phyloP scores from a whole-genome alignment of 2,329 filamentous ascomycete species.

The Hypomyces perniciosus region DNA sequence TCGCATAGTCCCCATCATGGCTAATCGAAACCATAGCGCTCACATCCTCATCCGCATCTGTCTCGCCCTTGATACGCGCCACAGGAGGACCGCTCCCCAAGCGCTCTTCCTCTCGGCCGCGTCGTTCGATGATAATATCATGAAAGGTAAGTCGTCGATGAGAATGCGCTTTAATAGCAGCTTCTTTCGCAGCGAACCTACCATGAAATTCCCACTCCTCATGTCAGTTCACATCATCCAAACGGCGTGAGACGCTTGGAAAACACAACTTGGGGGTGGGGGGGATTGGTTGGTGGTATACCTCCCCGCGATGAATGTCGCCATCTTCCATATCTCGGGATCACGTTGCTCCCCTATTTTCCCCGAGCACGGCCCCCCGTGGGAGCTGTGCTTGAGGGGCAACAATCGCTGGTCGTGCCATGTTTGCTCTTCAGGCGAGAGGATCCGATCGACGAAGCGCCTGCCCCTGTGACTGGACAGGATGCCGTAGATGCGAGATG shows the following conservation, averaged over 20 bases:
- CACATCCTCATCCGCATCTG: constrained; percentile 33
- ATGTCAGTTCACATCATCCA: neutral
- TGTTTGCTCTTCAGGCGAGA: constrained; percentile 33
- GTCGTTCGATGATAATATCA: constrained; percentile 45
- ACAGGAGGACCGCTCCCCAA: constrained; percentile 38
- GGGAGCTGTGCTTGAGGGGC: neutral
- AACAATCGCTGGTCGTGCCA: constrained; percentile 19
- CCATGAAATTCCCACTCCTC: neutral
- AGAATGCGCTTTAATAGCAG: constrained; percentile 64
- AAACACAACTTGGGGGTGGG: neutral
- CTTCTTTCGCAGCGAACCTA: constrained; percentile 70
- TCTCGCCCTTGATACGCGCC: constrained; percentile 33
- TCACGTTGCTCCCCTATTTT: constrained; percentile 3
- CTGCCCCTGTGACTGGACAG: constrained; percentile 38
- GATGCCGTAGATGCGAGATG: constrained; percentile 58
- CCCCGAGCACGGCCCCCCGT: no score
- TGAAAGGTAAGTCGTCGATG: constrained; percentile 55
- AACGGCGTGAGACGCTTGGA: no score
- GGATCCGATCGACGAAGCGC: constrained; percentile 43
- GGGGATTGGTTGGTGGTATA: constrained; percentile 12
- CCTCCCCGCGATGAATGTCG: constrained; percentile 32
- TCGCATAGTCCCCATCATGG: constrained; percentile 80
- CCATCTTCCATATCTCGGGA: constrained; percentile 29
- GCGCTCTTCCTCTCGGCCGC: constrained; percentile 18
- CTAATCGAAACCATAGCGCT: constrained; percentile 73